Base-by-base conservation (phyloP, 164 flowering plant genomes). In the Aristolochia californica region DNA sequence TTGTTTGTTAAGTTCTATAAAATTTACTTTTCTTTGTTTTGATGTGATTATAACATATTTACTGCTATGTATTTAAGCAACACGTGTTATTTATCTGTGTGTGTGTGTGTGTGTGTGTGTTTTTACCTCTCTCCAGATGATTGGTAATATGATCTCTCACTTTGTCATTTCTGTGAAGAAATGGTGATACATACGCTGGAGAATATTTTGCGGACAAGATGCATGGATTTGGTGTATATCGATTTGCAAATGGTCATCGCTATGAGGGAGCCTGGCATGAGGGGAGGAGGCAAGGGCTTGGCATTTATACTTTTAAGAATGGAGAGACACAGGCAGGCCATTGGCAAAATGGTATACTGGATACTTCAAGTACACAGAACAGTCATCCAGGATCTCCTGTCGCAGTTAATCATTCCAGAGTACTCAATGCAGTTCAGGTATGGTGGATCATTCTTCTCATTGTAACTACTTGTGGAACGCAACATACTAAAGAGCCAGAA, bases 141-240 rank as follows among this genome's bases (percentile, higher is more conserved):
- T 14, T 17, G 18, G 18, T 17, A 47, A 20, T 12, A 45, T 18
- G 3, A 45, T 47, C 7, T 14, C 20, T 20, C 11, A 51, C 1
- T 40, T 56, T 58, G 21, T 51, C 43, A 22, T 57, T 56, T 54
- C 20, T 24, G 26, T 71, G 62, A 73, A 89, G 98, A 77, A 93
- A 93, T 54, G 97, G 96, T 25, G 98, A 93, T 66, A 78, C 72
- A 24, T 93, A 85, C 70, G 78, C 95, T 60, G 98, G 98, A 38
- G 96, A 93, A 68, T 93, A 93, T 70, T 93, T 93, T 76, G 94
- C 90, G 2, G 97, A 89, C 68, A 93, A 87, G 74, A 85, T 89
- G 95, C 98, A 93, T 64, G 98, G 98, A 2, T 93, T 87, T 70
- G 98, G 98, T 26, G 82, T 87, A 1, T 91, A 91, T 68, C 74